These are phyloP conservation scores for Neurospora africana DNA, from an alignment of 495 filamentous ascomycete genomes.

Conservation along the genomic window DNA sequence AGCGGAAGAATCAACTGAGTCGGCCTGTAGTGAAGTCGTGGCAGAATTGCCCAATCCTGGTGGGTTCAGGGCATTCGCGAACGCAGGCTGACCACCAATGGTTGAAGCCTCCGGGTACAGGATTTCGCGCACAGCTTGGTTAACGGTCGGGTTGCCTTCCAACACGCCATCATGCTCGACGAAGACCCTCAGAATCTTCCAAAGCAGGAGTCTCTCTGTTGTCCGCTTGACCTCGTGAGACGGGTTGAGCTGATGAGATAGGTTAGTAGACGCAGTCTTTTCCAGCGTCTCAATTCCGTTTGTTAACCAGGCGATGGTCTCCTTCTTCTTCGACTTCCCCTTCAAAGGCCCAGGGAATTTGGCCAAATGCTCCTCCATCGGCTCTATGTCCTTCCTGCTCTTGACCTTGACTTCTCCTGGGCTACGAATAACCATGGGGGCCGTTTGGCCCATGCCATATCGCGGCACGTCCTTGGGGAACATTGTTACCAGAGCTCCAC, in stretches of 20 bases:
- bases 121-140: slow-evolving; percentile 59
- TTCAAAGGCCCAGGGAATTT: slow-evolving; percentile 86
- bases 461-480: slow-evolving; percentile 85
- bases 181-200: slow-evolving; percentile 72
- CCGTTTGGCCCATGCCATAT: slow-evolving; percentile 60
- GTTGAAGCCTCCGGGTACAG: slow-evolving; percentile 50
- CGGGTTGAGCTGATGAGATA: slow-evolving; percentile 30
- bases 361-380: slow-evolving; percentile 56
- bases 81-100: slow-evolving; percentile 18
- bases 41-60: slow-evolving; percentile 13
- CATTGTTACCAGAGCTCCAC: slow-evolving; percentile 68
- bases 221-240: slow-evolving; percentile 50
- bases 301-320: slow-evolving; percentile 71
- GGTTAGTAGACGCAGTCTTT: slow-evolving; percentile 40
- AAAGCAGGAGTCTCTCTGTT: slow-evolving; percentile 77
- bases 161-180: slow-evolving; percentile 79
- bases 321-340: slow-evolving; percentile 90
- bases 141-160: slow-evolving; percentile 62
- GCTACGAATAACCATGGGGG: slow-evolving; percentile 70
- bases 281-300: slow-evolving; percentile 64
- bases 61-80: slow-evolving; percentile 21
- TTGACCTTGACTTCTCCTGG: slow-evolving; percentile 75
- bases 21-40: slow-evolving; percentile 31
- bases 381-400: slow-evolving; percentile 57
- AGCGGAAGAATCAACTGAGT: slow-evolving; percentile 55